Evolutionary conservation across 257 asterid species (phyloP).

Genomic region (Verbena officinalis): DNA sequence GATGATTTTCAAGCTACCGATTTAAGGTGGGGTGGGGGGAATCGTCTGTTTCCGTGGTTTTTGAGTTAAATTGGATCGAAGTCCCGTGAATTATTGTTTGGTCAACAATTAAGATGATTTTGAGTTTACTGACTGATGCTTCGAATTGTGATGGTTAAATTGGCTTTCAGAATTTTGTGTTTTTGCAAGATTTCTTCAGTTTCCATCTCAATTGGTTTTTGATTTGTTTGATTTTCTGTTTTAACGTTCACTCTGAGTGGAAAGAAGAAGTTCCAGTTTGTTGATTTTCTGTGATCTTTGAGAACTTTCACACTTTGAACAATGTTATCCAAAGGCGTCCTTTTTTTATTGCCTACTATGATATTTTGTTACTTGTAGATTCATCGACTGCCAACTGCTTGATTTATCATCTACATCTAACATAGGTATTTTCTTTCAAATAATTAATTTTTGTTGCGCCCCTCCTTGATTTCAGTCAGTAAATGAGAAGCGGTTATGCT

Average conservation of each 20-base stretch:
- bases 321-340: conserved; percentile 8
- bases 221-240: conserved; percentile 8
- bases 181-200: conserved; percentile 15
- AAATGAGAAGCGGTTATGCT: neutral
- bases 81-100: conserved; percentile 16
- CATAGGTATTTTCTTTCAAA: conserved; percentile 15
- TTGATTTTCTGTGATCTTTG: conserved; percentile 14
- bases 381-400: neutral
- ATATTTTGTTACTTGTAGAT: neutral
- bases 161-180: conserved; percentile 18
- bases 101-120: conserved; percentile 27
- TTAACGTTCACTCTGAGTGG: neutral
- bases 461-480: neutral
- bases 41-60: conserved; percentile 6
- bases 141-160: conserved; percentile 30
- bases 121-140: neutral
- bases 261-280: conserved; percentile 29
- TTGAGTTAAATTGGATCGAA: conserved; percentile 3
- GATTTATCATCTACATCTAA: conserved; percentile 16
- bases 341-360: neutral
- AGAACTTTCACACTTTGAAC: conserved; percentile 15
- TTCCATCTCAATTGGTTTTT: conserved; percentile 24
- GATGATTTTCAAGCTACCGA: conserved; percentile 26
- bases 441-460: neutral
- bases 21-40: conserved; percentile 32